Percentiles rank a stretch among this genome's conserved stretches.
phyloP scores from a whole-genome alignment of 495 filamentous ascomycete genomes.

The Peziza echinospora region DNA sequence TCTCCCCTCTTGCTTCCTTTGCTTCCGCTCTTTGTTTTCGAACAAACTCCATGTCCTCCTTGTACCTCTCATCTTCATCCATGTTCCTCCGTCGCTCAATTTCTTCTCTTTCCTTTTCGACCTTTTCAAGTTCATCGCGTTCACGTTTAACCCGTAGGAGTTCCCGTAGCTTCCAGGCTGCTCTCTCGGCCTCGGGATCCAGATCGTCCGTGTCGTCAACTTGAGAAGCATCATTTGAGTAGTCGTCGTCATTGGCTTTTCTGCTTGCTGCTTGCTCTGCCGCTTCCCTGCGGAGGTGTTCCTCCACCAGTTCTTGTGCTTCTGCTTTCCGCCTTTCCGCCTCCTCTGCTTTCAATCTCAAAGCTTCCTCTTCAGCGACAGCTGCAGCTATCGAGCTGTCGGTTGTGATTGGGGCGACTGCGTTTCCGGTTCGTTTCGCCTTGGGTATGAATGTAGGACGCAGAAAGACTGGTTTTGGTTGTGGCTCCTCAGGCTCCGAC shows the following conservation, averaged over 20 bases:
- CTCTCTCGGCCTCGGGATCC: constrained; percentile 73
- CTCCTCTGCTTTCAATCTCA: constrained; percentile 29
- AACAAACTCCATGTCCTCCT: constrained; percentile 63
- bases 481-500: constrained; percentile 51
- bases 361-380: constrained; percentile 15
- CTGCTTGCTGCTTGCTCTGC: constrained; percentile 45
- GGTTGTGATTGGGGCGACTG: constrained; percentile 7
- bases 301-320: constrained; percentile 60
- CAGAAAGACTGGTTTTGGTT: constrained; percentile 49
- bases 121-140: constrained; percentile 58
- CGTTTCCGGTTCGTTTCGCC: constrained; percentile 33
- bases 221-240: constrained; percentile 45
- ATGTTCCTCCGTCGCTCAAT: constrained; percentile 73
- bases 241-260: constrained; percentile 73
- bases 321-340: constrained; percentile 43
- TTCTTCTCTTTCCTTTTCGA: constrained; percentile 74
- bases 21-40: constrained; percentile 61
- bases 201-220: constrained; percentile 72
- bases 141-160: constrained; percentile 69
- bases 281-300: constrained; percentile 60
- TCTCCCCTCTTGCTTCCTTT: constrained; percentile 61
- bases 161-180: constrained; percentile 87
- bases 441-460: constrained; percentile 88
- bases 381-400: constrained; percentile 9
- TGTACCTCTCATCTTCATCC: constrained; percentile 64